A percentile compares a stretch with the other conserved stretches of the same genome.
Evolutionary conservation across 305 asterid genomes (phyloP).

Genomic region (Solanum hybrid): DNA sequence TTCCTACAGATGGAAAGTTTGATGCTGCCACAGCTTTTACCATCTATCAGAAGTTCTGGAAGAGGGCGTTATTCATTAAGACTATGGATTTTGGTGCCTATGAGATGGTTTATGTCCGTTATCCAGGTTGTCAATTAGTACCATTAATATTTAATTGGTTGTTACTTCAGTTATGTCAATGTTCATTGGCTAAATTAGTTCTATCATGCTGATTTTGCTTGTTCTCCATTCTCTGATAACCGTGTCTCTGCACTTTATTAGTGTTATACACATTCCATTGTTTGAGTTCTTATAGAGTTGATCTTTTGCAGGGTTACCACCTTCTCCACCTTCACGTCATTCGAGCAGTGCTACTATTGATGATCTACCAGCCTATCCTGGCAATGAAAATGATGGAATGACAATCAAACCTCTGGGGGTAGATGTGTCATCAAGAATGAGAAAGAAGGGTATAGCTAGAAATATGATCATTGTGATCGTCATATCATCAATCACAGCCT

Average conservation of each 20-base stretch:
- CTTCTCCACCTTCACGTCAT: conserved; percentile 72
- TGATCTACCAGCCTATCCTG: conserved; percentile 33
- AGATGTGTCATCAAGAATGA: conserved; percentile 48
- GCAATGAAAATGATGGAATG: conserved; percentile 30
- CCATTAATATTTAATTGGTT: not conserved
- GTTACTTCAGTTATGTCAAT: not conserved
- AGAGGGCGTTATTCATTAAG: conserved; percentile 39
- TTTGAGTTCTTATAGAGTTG: not conserved
- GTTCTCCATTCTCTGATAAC: not conserved
- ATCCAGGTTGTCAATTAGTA: conserved; percentile 58
- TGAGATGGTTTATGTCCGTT: conserved; percentile 62
- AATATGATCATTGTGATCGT: conserved; percentile 43
- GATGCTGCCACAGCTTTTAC: conserved; percentile 38
- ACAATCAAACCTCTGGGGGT: conserved; percentile 77
- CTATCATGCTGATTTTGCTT: not conserved
- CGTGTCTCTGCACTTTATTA: not conserved
- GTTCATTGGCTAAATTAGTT: not conserved
- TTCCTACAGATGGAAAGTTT: conserved; percentile 57
- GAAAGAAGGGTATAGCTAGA: conserved; percentile 31
- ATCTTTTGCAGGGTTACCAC: conserved; percentile 66
- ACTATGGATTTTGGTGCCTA: conserved; percentile 58
- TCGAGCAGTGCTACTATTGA: conserved; percentile 39
- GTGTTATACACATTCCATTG: not conserved
- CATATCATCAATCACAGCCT: conserved; percentile 59
- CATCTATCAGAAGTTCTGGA: conserved; percentile 71